Percentiles rank a stretch among this genome's conserved stretches.
phyloP scores from a whole-genome alignment of 2,329 filamentous ascomycete species.

The Macrophomina phaseolina region DNA sequence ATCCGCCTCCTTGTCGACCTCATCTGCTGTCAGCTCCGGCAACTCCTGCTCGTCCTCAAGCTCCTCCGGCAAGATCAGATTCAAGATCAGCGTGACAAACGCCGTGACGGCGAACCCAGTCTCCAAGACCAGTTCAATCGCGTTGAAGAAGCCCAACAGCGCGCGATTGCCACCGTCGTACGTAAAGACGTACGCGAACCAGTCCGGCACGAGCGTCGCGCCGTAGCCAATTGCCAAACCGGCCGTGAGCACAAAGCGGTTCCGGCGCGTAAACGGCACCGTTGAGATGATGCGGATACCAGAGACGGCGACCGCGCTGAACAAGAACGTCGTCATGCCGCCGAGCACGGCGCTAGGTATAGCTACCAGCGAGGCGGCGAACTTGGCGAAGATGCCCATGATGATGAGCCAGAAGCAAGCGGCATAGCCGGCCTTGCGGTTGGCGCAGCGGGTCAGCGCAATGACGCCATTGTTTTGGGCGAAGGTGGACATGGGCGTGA shows the following conservation, averaged over 20 bases:
- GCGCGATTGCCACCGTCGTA: constrained; percentile 71
- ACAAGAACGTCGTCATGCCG: constrained; percentile 75
- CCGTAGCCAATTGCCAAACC: constrained; percentile 73
- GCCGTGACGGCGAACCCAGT: constrained; percentile 77
- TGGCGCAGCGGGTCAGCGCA: constrained; percentile 79
- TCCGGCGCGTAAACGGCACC: constrained; percentile 77
- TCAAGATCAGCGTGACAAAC: constrained; percentile 73
- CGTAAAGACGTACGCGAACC: constrained; percentile 74
- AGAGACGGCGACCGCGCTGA: constrained; percentile 75
- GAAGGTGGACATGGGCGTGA: constrained; percentile 80
- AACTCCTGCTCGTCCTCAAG: constrained; percentile 54
- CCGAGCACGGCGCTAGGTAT: constrained; percentile 65
- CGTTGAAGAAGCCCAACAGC: constrained; percentile 75
- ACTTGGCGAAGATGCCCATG: constrained; percentile 84
- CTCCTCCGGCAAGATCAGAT: constrained; percentile 75
- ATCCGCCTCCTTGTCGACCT: constrained; percentile 45
- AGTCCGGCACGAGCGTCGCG: constrained; percentile 56
- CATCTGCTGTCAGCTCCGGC: constrained; percentile 48
- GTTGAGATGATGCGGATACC: constrained; percentile 77
- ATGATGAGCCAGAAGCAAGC: constrained; percentile 78
- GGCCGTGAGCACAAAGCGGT: constrained; percentile 80
- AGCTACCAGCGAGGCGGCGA: constrained; percentile 77
- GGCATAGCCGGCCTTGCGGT: constrained; percentile 79
- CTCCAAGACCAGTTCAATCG: constrained; percentile 56
- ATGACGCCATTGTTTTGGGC: constrained; percentile 88